Base-by-base conservation (phyloP, 306 rosid species). In the Arachis hypogaea region DNA sequence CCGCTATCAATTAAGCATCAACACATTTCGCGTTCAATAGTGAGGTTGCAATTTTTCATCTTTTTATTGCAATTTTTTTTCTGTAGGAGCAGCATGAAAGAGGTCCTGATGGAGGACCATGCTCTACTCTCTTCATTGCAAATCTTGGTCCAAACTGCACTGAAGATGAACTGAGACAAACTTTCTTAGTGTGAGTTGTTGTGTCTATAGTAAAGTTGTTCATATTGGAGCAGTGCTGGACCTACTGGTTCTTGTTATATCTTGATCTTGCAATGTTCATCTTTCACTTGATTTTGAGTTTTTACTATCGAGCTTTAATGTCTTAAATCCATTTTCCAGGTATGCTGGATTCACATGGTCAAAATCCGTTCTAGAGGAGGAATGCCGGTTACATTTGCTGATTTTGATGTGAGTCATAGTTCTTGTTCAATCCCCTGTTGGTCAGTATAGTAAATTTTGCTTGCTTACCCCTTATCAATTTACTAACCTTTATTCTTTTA, bases 341-440 rank as follows among this genome's bases (percentile, higher is more conserved):
- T 85, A 88, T 73, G 40, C 89, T 55, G 98, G 97, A 82, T 93
- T 93, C 85, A 82, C 74, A 67, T 81, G 82, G 87, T 89, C 73
- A 94, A 88, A 80, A 78, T 94, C 82, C 98, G 95, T 70, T 85
- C 96, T 45, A 89, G 87, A 88, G 89, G 98, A 82, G 98, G 98
- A 75, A 91, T 94, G 97, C 98, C 98, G 5, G 98, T 94, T 84
- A 97, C 97, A 61, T 94, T 94, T 89, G 96, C 90, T 77, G 98
- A 94, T 86, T 94, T 88, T 73, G 88, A 86, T 93, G 98, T 91
- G 74, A 69, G 28, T 77, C 49, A 49, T 12, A 7, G 77, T 64
- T 73, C 57, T 56, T 59, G 70, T 5, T n/a, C 5, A 49, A 10
- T 49, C 55, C 11, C 12, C 11, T 49, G 5, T 49, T 49, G 38